These are phyloP conservation scores for Blastocystis sp. DNA, from an alignment of 352 stramenopile genomes.

Conservation along the genomic window DNA sequence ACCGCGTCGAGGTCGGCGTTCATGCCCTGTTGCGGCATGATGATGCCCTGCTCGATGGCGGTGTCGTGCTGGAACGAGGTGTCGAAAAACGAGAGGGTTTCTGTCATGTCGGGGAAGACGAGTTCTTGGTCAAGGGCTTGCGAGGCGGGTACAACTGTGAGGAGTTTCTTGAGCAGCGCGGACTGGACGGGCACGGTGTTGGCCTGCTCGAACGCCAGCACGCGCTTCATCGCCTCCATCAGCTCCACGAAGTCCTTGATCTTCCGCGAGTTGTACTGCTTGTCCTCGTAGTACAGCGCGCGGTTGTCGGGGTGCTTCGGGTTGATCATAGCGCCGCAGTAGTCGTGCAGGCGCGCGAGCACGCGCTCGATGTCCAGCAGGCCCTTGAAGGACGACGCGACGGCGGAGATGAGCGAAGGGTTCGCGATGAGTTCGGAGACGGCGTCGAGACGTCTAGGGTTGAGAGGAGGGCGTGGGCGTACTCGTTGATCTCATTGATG, in stretches of 20 bases:
- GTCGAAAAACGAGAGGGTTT: constrained; percentile 92
- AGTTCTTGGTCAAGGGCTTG: background rate
- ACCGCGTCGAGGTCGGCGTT: constrained; percentile 87
- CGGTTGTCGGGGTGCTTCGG: constrained; percentile 89
- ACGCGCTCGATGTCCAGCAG: constrained; percentile 94
- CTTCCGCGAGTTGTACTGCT: constrained; percentile 93
- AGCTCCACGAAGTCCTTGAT: constrained; percentile 89
- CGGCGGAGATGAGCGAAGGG: constrained; percentile 77
- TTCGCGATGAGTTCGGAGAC: constrained; percentile 89
- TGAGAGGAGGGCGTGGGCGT: background rate
- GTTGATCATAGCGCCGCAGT: constrained; percentile 83
- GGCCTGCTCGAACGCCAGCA: constrained; percentile 83
- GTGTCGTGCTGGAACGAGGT: constrained; percentile 92
- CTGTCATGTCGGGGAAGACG: constrained; percentile 87
- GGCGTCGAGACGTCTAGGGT: constrained; percentile 85
- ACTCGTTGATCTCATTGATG: constrained; percentile 89
- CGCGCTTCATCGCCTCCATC: constrained; percentile 85
- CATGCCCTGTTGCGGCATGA: constrained; percentile 90
- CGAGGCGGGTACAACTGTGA: background rate
- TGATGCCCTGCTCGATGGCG: constrained; percentile 87
- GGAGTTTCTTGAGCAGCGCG: constrained; percentile 78
- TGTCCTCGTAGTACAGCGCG: constrained; percentile 95
- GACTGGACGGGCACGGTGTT: constrained; percentile 79
- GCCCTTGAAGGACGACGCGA: constrained; percentile 22
- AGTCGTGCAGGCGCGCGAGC: constrained; percentile 91